These are phyloP conservation scores for Amaranthus tricolor DNA, from an alignment of 179 eudicot species.

Conservation along the genomic window DNA sequence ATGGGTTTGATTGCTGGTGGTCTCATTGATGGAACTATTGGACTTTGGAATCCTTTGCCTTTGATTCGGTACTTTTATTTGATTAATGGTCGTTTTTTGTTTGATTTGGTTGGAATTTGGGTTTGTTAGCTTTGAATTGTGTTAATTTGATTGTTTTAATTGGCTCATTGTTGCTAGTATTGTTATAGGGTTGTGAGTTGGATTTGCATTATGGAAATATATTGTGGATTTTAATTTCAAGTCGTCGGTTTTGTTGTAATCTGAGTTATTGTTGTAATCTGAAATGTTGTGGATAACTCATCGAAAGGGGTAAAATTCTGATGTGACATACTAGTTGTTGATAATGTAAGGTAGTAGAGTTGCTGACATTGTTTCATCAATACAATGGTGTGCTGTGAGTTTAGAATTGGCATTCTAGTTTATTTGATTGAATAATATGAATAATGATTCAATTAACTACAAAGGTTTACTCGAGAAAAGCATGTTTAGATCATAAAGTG, in stretches of 20 bases:
- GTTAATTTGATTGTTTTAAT: not conserved
- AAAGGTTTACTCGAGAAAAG: not conserved
- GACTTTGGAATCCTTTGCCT: constrained; percentile 69
- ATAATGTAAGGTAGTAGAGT: not conserved
- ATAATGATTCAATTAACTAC: not conserved
- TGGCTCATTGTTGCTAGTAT: not conserved
- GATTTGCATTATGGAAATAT: not conserved
- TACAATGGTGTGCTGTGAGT: not conserved
- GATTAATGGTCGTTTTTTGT: not conserved
- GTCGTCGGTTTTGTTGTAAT: not conserved
- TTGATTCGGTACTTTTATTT: constrained; percentile 53
- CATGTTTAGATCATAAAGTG: not conserved
- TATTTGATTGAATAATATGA: not conserved
- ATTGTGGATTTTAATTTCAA: not conserved
- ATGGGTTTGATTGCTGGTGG: constrained; percentile 83
- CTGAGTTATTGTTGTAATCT: not conserved
- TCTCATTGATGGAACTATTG: constrained; percentile 73
- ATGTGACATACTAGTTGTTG: not conserved
- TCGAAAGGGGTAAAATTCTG: not conserved
- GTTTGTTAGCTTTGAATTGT: not conserved
- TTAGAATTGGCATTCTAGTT: no score
- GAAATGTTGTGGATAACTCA: not conserved
- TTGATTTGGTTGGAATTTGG: not conserved
- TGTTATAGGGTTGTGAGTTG: not conserved
- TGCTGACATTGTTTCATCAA: not conserved